phyloP scores from a whole-genome alignment of 2,329 filamentous ascomycete genomes.

The Phoma sp. region DNA sequence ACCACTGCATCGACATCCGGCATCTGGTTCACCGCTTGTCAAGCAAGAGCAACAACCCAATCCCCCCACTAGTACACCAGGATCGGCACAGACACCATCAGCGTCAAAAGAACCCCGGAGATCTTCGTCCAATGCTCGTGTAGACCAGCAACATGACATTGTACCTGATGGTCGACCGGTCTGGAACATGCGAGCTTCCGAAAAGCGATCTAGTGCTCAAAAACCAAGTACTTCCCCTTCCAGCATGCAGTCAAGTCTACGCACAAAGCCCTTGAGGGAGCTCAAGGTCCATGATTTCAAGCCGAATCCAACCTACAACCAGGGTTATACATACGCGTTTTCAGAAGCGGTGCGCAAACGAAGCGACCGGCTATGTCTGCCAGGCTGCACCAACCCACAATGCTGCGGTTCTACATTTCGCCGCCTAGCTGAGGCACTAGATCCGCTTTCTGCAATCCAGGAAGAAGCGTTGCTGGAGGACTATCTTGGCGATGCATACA shows the following conservation, averaged over 20 bases:
- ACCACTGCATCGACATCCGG: slow-evolving; percentile 10
- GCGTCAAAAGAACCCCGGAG: slow-evolving; percentile 1
- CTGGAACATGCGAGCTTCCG: slow-evolving; percentile 30
- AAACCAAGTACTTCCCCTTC: slow-evolving; percentile 9
- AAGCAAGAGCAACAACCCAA: slow-evolving; percentile 25
- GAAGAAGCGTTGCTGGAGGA: slow-evolving; percentile 58
- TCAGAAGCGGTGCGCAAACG: slow-evolving; percentile 75
- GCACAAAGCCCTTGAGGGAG: slow-evolving; percentile 62
- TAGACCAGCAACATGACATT: slow-evolving; percentile 13
- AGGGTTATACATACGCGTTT: slow-evolving; percentile 75
- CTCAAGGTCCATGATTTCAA: slow-evolving; percentile 78
- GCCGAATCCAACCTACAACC: slow-evolving; percentile 75
- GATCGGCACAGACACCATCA: slow-evolving; percentile 11
- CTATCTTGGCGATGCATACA: slow-evolving; percentile 57
- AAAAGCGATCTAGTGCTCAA: slow-evolving; percentile 16
- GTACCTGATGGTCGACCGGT: slow-evolving; percentile 27
- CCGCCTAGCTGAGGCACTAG: slow-evolving; percentile 61
- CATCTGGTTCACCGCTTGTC: slow-evolving; percentile 18
- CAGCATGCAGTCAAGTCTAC: slow-evolving; percentile 38
- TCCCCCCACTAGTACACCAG: slow-evolving; percentile 16
- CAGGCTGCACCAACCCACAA: slow-evolving; percentile 74
- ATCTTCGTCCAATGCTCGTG: slow-evolving; percentile 2
- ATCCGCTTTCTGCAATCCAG: slow-evolving; percentile 38
- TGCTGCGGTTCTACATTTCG: slow-evolving; percentile 80
- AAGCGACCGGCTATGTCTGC: slow-evolving; percentile 71